phyloP scores from a whole-genome alignment of 1,139 yeast genomes.

The Pichia sp. region DNA sequence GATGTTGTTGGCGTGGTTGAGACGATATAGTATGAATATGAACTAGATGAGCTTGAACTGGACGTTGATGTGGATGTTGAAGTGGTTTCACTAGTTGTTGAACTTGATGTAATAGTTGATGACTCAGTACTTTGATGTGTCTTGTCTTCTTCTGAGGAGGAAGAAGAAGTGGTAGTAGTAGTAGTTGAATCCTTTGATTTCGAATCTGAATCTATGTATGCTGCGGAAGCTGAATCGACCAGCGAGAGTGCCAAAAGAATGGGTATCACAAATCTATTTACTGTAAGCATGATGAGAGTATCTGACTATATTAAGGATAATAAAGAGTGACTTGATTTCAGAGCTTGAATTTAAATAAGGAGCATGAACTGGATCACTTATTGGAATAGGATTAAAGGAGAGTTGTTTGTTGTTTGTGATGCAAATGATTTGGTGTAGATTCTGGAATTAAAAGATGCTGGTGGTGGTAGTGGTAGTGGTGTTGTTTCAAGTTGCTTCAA shows the following conservation, averaged over 20 bases:
- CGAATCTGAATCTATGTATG: not conserved
- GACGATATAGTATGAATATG: too few relatives aligned
- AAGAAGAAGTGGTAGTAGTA: too few relatives aligned
- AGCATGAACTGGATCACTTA: too few relatives aligned
- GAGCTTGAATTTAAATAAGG: too few relatives aligned
- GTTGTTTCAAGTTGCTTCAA: too few relatives aligned
- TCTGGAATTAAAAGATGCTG: too few relatives aligned
- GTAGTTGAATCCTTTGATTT: not conserved
- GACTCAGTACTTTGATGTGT: not conserved
- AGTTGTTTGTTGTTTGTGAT: too few relatives aligned
- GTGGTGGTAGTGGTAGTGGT: too few relatives aligned
- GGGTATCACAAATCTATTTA: constrained; percentile 1
- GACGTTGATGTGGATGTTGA: not conserved
- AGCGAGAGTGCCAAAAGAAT: not conserved
- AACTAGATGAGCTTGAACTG: not conserved
- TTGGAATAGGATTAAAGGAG: too few relatives aligned
- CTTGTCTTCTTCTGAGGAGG: not conserved
- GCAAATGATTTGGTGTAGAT: too few relatives aligned
- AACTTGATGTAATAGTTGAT: constrained; percentile 1
- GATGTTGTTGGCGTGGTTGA: constrained; percentile 3
- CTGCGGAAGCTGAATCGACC: not conserved
- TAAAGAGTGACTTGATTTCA: constrained; percentile 10
- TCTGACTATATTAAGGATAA: too few relatives aligned
- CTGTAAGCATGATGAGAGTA: constrained; percentile 1
- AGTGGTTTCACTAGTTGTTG: not conserved